A percentile compares a stretch with the other conserved stretches of the same genome.
Evolutionary conservation across 2,329 filamentous ascomycete species (phyloP).

Genomic region (Penicillium corylophilum): DNA sequence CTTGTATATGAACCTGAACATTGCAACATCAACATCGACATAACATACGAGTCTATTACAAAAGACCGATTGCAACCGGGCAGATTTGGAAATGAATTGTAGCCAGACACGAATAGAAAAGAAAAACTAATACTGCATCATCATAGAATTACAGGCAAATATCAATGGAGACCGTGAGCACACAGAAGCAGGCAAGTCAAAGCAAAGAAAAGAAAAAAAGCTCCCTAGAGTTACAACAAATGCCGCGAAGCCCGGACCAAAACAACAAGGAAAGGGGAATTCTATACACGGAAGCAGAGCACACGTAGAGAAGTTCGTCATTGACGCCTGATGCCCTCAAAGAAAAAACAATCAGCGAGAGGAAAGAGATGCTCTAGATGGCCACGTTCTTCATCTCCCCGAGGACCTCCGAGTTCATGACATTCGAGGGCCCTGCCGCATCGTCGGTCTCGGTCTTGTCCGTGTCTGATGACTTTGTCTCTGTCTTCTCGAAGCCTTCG

Average conservation of each 20-base stretch:
- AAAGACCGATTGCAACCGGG: not conserved
- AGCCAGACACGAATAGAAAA: constrained; percentile 14
- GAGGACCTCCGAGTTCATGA: constrained; percentile 40
- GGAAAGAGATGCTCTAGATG: constrained; percentile 37
- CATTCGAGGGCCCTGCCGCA: constrained; percentile 28
- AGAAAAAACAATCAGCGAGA: constrained; percentile 16
- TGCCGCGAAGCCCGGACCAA: constrained; percentile 25
- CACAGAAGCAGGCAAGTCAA: constrained; percentile 8
- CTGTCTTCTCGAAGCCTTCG: constrained; percentile 25
- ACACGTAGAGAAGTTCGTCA: constrained; percentile 25
- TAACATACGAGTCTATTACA: not conserved
- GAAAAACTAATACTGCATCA: constrained; percentile 30
- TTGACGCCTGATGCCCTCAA: constrained; percentile 24
- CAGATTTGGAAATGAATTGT: constrained; percentile 13
- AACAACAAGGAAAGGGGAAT: constrained; percentile 20
- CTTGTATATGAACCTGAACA: not conserved
- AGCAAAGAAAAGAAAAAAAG: constrained; percentile 14
- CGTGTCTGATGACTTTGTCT: constrained; percentile 24
- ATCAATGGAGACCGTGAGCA: constrained; percentile 24
- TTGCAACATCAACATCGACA: not conserved
- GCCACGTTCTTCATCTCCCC: constrained; percentile 51
- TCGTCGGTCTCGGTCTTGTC: constrained; percentile 33
- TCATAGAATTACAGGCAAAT: constrained; percentile 36
- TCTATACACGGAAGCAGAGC: constrained; percentile 36
- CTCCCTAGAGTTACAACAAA: constrained; percentile 30